Conservation (phyloP, 768 basidiomycete genomes). For the Trametes coccinea region DNA sequence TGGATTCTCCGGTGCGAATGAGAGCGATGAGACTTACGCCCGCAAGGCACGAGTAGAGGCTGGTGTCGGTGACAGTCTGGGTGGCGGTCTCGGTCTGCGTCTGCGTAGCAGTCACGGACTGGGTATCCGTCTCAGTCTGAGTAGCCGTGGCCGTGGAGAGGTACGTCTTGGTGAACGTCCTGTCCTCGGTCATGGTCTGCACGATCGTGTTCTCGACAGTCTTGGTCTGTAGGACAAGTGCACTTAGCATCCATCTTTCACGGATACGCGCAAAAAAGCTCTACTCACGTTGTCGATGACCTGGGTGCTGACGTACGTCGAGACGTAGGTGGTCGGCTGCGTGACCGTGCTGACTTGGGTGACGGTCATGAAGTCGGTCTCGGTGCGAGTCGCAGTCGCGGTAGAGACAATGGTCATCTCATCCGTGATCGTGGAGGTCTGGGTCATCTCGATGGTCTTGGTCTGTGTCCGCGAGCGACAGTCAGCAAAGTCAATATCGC, state of each 20-base stretch:
- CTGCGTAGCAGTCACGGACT: conserved; percentile 45
- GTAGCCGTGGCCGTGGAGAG: conserved; percentile 47
- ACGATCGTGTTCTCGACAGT: conserved; percentile 60
- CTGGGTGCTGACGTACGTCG: conserved; percentile 54
- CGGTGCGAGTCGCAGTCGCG: conserved; percentile 54
- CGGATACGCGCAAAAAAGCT: not conserved
- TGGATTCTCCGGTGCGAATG: not conserved
- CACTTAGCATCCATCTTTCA: not conserved
- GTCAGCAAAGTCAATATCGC: not conserved
- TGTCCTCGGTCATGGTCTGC: conserved; percentile 49
- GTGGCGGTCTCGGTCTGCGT: conserved; percentile 51
- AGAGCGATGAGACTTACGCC: conserved; percentile 17
- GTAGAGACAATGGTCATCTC: conserved; percentile 40
- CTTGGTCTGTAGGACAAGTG: conserved; percentile 44
- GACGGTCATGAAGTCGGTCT: conserved; percentile 50
- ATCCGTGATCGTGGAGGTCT: conserved; percentile 40
- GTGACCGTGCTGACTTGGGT: conserved; percentile 50
- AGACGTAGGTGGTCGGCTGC: conserved; percentile 59
- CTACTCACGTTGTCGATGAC: conserved; percentile 55
- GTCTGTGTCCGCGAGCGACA: conserved; percentile 39
- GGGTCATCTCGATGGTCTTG: conserved; percentile 51
- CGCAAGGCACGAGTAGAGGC: conserved; percentile 14
- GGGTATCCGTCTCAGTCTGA: conserved; percentile 39
- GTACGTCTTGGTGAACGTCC: conserved; percentile 51
- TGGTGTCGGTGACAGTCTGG: conserved; percentile 45